A percentile compares a stretch with the other conserved stretches of the same genome.
Conservation (phyloP, 495 filamentous ascomycete species). For the Trichoderma asperelloides region DNA sequence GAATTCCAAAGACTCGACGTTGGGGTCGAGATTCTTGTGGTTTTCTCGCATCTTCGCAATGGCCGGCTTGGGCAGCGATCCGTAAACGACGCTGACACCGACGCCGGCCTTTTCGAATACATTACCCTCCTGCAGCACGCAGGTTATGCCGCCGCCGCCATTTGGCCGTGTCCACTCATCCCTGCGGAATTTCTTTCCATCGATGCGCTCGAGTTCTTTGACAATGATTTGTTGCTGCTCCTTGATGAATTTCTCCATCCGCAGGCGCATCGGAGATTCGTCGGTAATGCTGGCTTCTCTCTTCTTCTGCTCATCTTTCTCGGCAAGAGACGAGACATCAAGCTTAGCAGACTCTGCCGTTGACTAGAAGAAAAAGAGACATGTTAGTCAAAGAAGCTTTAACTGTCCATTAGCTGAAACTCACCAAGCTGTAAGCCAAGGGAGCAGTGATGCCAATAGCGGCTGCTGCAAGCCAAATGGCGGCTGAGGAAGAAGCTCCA, state of each 20-base stretch:
- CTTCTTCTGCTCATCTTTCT: slow-evolving; percentile 58
- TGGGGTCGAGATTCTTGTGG: slow-evolving; percentile 80
- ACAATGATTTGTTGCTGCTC: slow-evolving; percentile 84
- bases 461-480: slow-evolving; percentile 6
- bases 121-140: slow-evolving; percentile 89
- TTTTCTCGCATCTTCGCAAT: slow-evolving; percentile 91
- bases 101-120: slow-evolving; percentile 99
- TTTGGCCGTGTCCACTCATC: slow-evolving; percentile 85
- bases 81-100: slow-evolving; percentile 90
- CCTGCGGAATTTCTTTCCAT: slow-evolving; percentile 68
- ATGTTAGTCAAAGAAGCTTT: background rate
- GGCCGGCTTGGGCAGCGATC: slow-evolving; percentile 76
- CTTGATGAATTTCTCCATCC: slow-evolving; percentile 94
- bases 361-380: slow-evolving; percentile 21
- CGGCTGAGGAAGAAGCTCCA: background rate
- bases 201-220: slow-evolving; percentile 65
- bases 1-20: slow-evolving; percentile 71
- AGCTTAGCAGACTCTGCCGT: slow-evolving; percentile 28
- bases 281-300: slow-evolving; percentile 56
- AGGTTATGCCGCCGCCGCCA: slow-evolving; percentile 75
- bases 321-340: slow-evolving; percentile 52
- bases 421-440: slow-evolving; percentile 7
- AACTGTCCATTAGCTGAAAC: background rate
- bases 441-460: slow-evolving; percentile 8
- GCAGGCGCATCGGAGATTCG: slow-evolving; percentile 86